Evolutionary conservation across 257 asterid species (phyloP), one percentile per base, ranked within the genome.

Genomic region (Plantago ovata): DNA sequence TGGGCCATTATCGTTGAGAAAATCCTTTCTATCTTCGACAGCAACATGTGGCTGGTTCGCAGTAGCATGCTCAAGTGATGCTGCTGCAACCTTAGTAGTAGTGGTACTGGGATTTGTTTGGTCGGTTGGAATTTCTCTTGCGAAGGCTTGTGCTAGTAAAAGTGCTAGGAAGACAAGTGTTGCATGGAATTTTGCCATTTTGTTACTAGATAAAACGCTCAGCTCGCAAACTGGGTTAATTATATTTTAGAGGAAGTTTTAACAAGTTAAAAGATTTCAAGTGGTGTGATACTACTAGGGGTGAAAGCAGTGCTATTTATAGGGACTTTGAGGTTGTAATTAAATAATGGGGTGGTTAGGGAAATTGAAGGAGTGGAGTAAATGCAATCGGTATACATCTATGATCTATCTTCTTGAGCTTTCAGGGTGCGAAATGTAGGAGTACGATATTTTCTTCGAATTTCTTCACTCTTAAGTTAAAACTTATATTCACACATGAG

Each of bases 1-100:
- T 6, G 36, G 36, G 4, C 36, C 94, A 9, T 94, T 91, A 42
- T 68, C 82, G 1, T 79, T 48, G 15, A 81, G 65, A 69, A 84
- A 80, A 53, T 84, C 78, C 67, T 87, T 87, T 75, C 78, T 50
- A 39, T 84, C 96, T 38, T 48, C 75, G 2, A 81, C 76, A 1
- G 70, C 79, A 28, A 28, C 64, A n/a, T n/a, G n/a, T n/a, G n/a
- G 3, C 66, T 75, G 82, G 82, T 9, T 65, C 81, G 73, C 76
- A 10, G 70, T 68, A 16, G 63, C 33, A 12, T 45, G 21, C 46
- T 72, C 72, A 0, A 19, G 48, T 9, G 59, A 64, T 23, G 69
- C 58, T 22, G 58, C 19, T 14, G 51, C 53, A 14, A 46, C 18
- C 14, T 23, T 19, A 22, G 18, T 13, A 7, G 58, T 2, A 10